These are phyloP conservation scores for Vanderwaltozyma yarrowii DNA, from an alignment of 805 yeast species.

Conservation along the genomic window DNA sequence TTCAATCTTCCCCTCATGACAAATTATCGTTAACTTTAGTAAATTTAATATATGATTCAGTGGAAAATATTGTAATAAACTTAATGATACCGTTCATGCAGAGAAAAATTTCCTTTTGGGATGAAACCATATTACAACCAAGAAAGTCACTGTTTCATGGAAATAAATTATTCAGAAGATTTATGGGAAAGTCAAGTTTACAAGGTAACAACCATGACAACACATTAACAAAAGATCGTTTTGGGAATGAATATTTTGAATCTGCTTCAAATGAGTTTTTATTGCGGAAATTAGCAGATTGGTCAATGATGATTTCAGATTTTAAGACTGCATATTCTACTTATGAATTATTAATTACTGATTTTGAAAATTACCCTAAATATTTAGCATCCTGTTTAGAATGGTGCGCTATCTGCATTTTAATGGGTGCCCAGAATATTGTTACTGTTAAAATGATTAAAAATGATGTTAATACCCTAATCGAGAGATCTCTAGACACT, in stretches of 20 bases:
- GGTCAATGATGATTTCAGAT: slow-evolving; percentile 86
- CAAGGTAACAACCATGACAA: slow-evolving; percentile 8
- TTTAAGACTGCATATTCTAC: slow-evolving; percentile 74
- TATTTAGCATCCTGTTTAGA: slow-evolving; percentile 70
- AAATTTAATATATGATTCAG: slow-evolving; percentile 17
- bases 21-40: slow-evolving; percentile 15
- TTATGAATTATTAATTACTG: slow-evolving; percentile 74
- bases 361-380: slow-evolving; percentile 45
- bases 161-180: slow-evolving; percentile 45
- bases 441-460: slow-evolving; percentile 34
- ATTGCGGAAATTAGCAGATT: slow-evolving; percentile 78
- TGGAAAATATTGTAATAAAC: slow-evolving; percentile 16
- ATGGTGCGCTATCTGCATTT: slow-evolving; percentile 65
- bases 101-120: slow-evolving; percentile 70
- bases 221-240: slow-evolving; percentile 34
- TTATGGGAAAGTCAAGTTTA: slow-evolving; percentile 18
- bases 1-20: slow-evolving; percentile 5
- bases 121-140: slow-evolving; percentile 68
- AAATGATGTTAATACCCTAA: slow-evolving; percentile 37
- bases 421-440: slow-evolving; percentile 43
- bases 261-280: slow-evolving; percentile 59
- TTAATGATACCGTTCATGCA: slow-evolving; percentile 72
- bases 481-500: slow-evolving; percentile 17
- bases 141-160: slow-evolving; percentile 64
- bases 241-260: slow-evolving; percentile 47